phyloP scores from a whole-genome alignment of 2,329 filamentous ascomycete species.

The Didymella pinodella region DNA sequence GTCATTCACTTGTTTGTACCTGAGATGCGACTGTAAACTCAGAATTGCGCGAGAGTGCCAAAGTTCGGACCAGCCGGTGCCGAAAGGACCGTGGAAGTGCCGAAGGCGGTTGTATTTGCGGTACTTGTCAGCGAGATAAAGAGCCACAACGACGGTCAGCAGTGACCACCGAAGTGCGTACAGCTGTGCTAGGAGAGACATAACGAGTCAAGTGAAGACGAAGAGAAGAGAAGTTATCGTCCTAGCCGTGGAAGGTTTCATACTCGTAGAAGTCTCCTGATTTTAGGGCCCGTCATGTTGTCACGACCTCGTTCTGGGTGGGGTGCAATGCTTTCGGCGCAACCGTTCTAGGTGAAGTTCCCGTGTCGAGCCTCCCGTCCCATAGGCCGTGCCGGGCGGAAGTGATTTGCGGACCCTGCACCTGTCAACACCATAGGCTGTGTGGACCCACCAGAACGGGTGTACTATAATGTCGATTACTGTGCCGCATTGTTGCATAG shows the following conservation, averaged over 20 bases:
- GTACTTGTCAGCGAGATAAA: slow-evolving; percentile 24
- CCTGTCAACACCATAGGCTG: slow-evolving; percentile 4
- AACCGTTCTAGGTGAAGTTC: slow-evolving; percentile 13
- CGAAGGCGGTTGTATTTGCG: slow-evolving; percentile 28
- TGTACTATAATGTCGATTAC: neutral
- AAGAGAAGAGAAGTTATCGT: neutral
- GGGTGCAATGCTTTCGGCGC: slow-evolving; percentile 5
- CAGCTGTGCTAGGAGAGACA: slow-evolving; percentile 20
- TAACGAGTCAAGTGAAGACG: neutral
- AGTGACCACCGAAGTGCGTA: slow-evolving; percentile 24
- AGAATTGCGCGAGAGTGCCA: slow-evolving; percentile 32
- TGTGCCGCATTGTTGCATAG: slow-evolving; percentile 7
- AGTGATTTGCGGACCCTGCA: neutral
- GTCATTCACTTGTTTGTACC: slow-evolving; percentile 30
- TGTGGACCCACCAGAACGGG: neutral
- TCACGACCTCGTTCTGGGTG: neutral
- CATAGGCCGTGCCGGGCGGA: neutral
- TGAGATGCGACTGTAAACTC: slow-evolving; percentile 25
- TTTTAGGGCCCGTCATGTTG: neutral
- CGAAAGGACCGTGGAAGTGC: slow-evolving; percentile 33
- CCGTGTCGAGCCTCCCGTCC: slow-evolving; percentile 7
- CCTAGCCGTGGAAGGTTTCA: neutral
- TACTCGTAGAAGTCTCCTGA: neutral
- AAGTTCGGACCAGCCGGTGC: slow-evolving; percentile 35
- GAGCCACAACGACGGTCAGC: slow-evolving; percentile 1